These are phyloP conservation scores for Erysimum cheiri DNA, from an alignment of 441 rosid genomes.

Conservation along the genomic window DNA sequence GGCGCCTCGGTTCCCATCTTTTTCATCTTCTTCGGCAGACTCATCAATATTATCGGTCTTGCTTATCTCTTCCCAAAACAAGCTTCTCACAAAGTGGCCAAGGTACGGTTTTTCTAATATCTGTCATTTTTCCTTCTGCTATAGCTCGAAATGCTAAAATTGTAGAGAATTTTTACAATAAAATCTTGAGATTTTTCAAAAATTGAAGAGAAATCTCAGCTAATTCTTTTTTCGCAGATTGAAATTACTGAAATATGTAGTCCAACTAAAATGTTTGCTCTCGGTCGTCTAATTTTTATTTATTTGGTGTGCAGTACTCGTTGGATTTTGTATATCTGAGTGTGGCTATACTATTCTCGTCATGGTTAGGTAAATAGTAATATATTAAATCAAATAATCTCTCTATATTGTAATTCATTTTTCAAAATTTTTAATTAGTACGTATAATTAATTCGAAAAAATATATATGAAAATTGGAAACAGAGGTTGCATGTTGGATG, in stretches of 20 bases:
- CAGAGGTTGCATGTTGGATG: conserved; percentile 99
- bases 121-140: conserved; percentile 10
- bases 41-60: conserved; percentile 79
- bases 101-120: no score
- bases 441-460: not conserved
- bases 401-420: not conserved
- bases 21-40: conserved; percentile 85
- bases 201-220: not conserved
- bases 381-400: not conserved
- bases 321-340: conserved; percentile 95
- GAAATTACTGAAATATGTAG: not conserved
- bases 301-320: conserved; percentile 70
- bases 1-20: conserved; percentile 93
- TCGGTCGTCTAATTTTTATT: conserved; percentile 12
- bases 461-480: not conserved
- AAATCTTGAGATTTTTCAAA: not conserved
- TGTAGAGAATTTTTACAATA: not conserved
- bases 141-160: not conserved
- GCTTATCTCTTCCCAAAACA: conserved; percentile 77
- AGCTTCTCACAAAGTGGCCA: conserved; percentile 84
- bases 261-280: conserved; percentile 10
- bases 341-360: conserved; percentile 83
- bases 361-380: conserved; percentile 76
- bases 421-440: not conserved
- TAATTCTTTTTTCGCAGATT: not conserved